A percentile compares a stretch with the other conserved stretches of the same genome.
These are phyloP conservation scores for Saraca asoca DNA, from an alignment of 331 rosid species.

Conservation along the genomic window DNA sequence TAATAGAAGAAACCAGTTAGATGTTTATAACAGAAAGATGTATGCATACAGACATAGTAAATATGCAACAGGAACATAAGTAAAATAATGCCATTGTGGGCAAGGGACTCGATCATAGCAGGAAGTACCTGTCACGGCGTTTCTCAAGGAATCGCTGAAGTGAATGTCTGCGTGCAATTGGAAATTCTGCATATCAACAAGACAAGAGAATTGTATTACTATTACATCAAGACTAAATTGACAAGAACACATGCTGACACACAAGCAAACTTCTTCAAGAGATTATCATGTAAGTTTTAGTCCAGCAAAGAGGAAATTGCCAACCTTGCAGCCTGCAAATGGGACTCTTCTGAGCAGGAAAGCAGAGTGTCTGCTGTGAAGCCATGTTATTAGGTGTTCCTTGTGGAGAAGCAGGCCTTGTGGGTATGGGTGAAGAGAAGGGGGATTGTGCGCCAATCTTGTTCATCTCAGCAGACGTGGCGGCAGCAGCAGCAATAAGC, in stretches of 20 bases:
- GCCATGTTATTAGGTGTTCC: constrained; percentile 46
- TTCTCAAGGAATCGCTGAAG: constrained; percentile 80
- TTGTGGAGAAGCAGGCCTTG: constrained; percentile 45
- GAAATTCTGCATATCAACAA: constrained; percentile 55
- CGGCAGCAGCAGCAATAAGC: constrained; percentile 51
- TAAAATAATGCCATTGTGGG: background rate
- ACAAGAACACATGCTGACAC: background rate
- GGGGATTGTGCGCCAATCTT: constrained; percentile 41
- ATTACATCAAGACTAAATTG: constrained; percentile 1
- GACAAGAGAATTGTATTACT: constrained; percentile 13
- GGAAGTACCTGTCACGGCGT: constrained; percentile 61
- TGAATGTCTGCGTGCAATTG: constrained; percentile 76
- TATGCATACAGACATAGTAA: background rate
- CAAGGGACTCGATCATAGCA: background rate
- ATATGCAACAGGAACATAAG: background rate
- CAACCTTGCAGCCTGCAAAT: constrained; percentile 67
- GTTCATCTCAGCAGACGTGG: constrained; percentile 56
- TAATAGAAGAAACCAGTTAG: constrained; percentile 2
- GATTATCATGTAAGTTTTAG: constrained; percentile 20
- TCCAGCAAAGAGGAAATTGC: constrained; percentile 28
- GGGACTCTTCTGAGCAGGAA: constrained; percentile 57
- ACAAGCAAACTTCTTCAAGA: background rate
- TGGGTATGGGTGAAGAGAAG: constrained; percentile 41
- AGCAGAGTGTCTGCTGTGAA: constrained; percentile 47
- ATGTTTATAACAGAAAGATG: background rate